Conservation (phyloP, 139 green algal species). For the Marvania coccoides region DNA sequence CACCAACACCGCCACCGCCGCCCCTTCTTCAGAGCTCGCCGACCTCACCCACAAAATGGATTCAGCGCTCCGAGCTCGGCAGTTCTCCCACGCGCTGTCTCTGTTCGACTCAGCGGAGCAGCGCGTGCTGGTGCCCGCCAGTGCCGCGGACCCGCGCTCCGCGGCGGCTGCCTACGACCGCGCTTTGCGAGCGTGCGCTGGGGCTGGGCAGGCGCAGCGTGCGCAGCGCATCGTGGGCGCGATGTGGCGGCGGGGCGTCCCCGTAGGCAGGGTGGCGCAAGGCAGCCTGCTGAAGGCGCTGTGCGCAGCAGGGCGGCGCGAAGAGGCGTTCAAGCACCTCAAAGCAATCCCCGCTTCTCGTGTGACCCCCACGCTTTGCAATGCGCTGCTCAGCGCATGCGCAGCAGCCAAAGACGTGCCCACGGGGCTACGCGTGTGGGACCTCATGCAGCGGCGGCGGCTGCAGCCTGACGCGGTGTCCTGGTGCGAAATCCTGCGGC, state of each 20-base stretch:
- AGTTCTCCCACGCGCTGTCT: too few relatives aligned
- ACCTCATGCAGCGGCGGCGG: not conserved
- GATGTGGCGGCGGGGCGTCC: not conserved
- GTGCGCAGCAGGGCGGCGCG: not conserved
- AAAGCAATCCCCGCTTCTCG: not conserved
- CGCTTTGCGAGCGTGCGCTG: constrained; percentile 2
- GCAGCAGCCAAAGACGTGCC: not conserved
- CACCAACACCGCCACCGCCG: too few relatives aligned
- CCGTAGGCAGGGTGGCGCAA: constrained; percentile 3
- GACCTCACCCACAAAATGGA: too few relatives aligned
- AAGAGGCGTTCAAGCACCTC: not conserved
- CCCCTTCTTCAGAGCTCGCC: too few relatives aligned
- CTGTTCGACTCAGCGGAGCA: too few relatives aligned
- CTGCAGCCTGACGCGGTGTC: not conserved
- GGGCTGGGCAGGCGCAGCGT: not conserved
- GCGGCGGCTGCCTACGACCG: not conserved
- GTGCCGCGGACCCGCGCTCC: not conserved
- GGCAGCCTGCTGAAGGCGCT: constrained; percentile 8
- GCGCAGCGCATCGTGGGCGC: not conserved
- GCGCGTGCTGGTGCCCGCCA: too few relatives aligned
- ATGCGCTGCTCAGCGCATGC: not conserved
- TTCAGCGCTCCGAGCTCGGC: too few relatives aligned
- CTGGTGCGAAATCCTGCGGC: not conserved
- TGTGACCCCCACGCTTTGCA: not conserved
- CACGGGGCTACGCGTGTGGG: not conserved